These are phyloP conservation scores for Dunaliella sp. DNA, from an alignment of 139 green algal genomes.

Conservation along the genomic window DNA sequence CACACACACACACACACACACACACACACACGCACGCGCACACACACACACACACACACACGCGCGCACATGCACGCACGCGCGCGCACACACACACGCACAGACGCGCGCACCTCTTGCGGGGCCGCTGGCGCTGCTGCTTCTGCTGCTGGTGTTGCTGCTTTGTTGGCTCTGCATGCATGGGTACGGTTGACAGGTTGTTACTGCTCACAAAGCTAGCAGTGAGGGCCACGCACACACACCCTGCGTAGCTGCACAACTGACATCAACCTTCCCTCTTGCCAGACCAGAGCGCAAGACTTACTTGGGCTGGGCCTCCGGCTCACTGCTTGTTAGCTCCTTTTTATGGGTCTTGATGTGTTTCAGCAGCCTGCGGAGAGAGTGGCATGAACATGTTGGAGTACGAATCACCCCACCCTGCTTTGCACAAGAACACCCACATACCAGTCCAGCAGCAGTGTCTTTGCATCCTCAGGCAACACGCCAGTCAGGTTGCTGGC, in stretches of 20 bases:
- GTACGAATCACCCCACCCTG: too few relatives aligned
- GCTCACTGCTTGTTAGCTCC: neutral
- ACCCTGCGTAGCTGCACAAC: neutral
- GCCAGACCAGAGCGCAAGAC: too few relatives aligned
- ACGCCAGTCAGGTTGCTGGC: constrained; percentile 1
- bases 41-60: too few relatives aligned
- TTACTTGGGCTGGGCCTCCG: neutral
- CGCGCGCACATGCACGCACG: too few relatives aligned
- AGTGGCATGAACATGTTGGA: too few relatives aligned
- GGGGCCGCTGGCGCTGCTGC: neutral
- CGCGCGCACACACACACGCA: too few relatives aligned
- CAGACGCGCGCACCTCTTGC: neutral
- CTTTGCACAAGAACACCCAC: neutral
- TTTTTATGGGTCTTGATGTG: neutral
- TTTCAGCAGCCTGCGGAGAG: neutral
- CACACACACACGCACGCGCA: neutral
- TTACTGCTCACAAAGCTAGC: neutral
- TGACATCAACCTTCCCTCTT: neutral
- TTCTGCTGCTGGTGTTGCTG: neutral
- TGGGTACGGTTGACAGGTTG: neutral
- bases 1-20: neutral
- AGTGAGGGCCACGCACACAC: neutral
- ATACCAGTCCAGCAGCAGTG: neutral
- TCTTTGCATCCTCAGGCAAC: neutral
- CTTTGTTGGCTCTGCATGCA: neutral